These are phyloP conservation scores for Mucor plumbeus DNA, from an alignment of 371 early-diverging fungal genomes.

Conservation along the genomic window DNA sequence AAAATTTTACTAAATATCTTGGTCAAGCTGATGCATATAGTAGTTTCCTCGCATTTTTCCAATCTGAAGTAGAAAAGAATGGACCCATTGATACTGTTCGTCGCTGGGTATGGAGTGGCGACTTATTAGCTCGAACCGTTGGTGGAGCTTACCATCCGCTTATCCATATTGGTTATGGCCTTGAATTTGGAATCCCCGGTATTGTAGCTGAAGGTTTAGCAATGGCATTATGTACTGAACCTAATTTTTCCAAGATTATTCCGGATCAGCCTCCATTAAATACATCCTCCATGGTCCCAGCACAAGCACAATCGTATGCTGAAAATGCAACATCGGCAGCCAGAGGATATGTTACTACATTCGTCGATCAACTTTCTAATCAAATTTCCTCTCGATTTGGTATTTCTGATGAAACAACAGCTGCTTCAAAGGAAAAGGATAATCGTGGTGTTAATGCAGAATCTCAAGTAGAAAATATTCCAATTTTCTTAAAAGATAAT, in stretches of 20 bases:
- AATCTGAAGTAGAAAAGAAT: slow-evolving; percentile 44
- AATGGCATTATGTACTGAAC: slow-evolving; percentile 49
- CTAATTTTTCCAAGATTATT: slow-evolving; percentile 18
- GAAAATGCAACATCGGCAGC: slow-evolving; percentile 24
- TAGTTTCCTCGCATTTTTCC: slow-evolving; percentile 54
- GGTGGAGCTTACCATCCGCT: slow-evolving; percentile 66
- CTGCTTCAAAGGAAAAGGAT: neutral
- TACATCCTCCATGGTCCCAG: neutral
- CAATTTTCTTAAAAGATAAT: slow-evolving; percentile 28
- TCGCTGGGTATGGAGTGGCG: slow-evolving; percentile 53
- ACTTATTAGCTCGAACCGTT: slow-evolving; percentile 47
- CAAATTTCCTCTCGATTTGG: slow-evolving; percentile 17
- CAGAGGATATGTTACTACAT: slow-evolving; percentile 8
- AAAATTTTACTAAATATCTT: slow-evolving; percentile 47
- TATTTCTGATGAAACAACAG: slow-evolving; percentile 4
- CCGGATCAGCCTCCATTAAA: slow-evolving; percentile 23
- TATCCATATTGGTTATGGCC: slow-evolving; percentile 69
- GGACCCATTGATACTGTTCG: slow-evolving; percentile 54
- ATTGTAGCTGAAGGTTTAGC: slow-evolving; percentile 65
- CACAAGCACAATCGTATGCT: slow-evolving; percentile 19
- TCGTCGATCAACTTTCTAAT: slow-evolving; percentile 15
- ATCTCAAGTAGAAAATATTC: slow-evolving; percentile 6
- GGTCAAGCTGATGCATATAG: slow-evolving; percentile 52
- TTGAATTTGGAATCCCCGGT: slow-evolving; percentile 65
- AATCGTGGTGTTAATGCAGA: neutral